Base-by-base conservation (phyloP, 208 protist species). In the Leishmania major region DNA sequence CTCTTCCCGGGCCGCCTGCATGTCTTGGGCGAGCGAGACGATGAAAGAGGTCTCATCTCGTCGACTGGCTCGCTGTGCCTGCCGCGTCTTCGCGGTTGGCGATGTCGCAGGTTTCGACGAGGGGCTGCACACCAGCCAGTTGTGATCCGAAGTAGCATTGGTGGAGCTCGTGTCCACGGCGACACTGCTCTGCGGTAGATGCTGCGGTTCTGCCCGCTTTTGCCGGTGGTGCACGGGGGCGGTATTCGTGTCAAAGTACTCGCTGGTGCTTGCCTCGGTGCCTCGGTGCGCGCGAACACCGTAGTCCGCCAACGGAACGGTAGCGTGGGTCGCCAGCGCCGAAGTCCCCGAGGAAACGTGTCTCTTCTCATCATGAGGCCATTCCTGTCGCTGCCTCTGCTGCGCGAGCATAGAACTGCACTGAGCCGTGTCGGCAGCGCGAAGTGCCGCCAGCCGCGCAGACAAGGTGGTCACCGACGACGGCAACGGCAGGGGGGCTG, bases 401-500 rank as follows among this genome's bases (percentile, higher is more conserved):
- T 62, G 47, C 49, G 66, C 17, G 11, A 53, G 57, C 57, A 67
- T 2, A 15, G 37, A 70, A 8, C 19, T n/a, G 35, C 75, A 75
- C 78, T 83, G 83, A 3, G 37, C 13, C 47, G 51, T 71, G 19
- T 86, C 83, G 1, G 74, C 47, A n/a, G 83, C 72, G 3, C 83
- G 83, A 47, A 86, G 78, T 25, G 73, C 83, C 37, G 83, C 78
- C 64, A 86, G 53, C 3, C 83, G 78, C 1, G 83, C 83, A 8
- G 83, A 86, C 15, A 86, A 70, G 1, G 83, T 80, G 31, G 73
- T 45, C 13, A 80, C 73, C 2, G 78, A 77, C 7, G 78, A 75
- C 3, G 78, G 77, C 4, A 43, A 17, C 1, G 78, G 83, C 60
- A 82, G 55, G 55, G 72, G n/a, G 8, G 28, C 11, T 25, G 57